Evolutionary conservation across 2,329 filamentous ascomycete species (phyloP), one percentile per base, ranked within the genome.

Genomic region (Aspergillus sp.): DNA sequence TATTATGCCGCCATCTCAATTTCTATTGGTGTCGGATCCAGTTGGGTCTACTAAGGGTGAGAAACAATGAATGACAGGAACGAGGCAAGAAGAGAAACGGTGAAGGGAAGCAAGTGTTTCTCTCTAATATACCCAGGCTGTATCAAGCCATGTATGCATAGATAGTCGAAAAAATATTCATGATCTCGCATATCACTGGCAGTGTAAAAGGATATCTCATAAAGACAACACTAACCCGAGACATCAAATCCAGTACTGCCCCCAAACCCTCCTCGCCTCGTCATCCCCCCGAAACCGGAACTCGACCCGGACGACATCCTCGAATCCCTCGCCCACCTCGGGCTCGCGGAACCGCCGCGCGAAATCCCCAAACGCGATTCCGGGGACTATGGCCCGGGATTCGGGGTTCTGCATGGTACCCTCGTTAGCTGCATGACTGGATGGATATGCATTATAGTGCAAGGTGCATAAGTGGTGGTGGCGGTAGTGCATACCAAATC

Each of bases 351-450:
- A 91, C 33, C 84, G 73, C 6, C 78, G 74, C 11, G 69, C 65
- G 52, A 86, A 98, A 8, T 78, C 73, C 15, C 71, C 76, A 55
- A 95, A 96, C 0, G 91, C 89, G 41, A 91, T 67, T 27, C 74
- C 75, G 0, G 89, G 88, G 4, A 98, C 69, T 1, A 75, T 69
- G 1, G 70, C 64, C 41, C 91, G 74, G 15, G 75, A 73, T 58
- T 96, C 89, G 1, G 88, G 89, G 51, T 96, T 96, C 62, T 49
- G 30, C 15, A 26, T 17, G 22, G 30, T 13, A 30, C 24, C 17
- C 39, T 32, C 8, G 10, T 20, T 33, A 28, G 31, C 13, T 27
- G 13, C 22, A 24, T 32, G 6, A 26, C 16, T 32, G 14, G 17
- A 13, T 7, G 19, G 15, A 24, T 26, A 28, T 34, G 20, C 29